Evolutionary conservation across 208 protist species (phyloP).

Genomic region (Trypanosoma avium): DNA sequence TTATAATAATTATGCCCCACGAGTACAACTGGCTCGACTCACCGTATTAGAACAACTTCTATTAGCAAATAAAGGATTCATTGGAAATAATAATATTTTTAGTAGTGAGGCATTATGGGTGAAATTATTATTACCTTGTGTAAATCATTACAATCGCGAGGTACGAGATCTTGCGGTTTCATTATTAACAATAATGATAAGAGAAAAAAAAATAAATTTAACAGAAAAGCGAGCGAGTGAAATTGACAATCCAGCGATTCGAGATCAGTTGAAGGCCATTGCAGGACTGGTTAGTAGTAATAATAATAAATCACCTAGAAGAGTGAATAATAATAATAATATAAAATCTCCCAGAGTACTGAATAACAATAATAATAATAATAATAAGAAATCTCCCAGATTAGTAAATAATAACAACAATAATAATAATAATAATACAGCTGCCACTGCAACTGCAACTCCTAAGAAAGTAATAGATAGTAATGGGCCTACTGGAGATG

Average conservation of each 20-base stretch:
- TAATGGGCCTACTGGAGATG: no score
- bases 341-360: no score
- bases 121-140: slow-evolving; percentile 65
- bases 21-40: slow-evolving; percentile 71
- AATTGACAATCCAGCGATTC: slow-evolving; percentile 66
- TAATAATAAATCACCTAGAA: not conserved
- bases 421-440: not conserved
- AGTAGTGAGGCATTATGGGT: slow-evolving; percentile 41
- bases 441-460: no score
- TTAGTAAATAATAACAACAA: no score
- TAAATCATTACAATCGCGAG: slow-evolving; percentile 76
- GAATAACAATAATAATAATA: no score
- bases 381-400: no score
- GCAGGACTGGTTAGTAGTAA: not conserved
- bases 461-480: no score
- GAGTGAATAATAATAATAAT: not conserved
- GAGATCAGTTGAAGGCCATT: slow-evolving; percentile 29
- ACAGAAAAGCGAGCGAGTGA: slow-evolving; percentile 46
- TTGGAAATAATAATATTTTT: slow-evolving; percentile 38
- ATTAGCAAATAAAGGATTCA: no score
- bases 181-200: slow-evolving; percentile 41
- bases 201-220: slow-evolving; percentile 28
- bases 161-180: slow-evolving; percentile 73
- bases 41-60: no score
- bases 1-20: slow-evolving; percentile 15